phyloP scores from a whole-genome alignment of 805 yeast genomes.

The Ogataea paraovalis region DNA sequence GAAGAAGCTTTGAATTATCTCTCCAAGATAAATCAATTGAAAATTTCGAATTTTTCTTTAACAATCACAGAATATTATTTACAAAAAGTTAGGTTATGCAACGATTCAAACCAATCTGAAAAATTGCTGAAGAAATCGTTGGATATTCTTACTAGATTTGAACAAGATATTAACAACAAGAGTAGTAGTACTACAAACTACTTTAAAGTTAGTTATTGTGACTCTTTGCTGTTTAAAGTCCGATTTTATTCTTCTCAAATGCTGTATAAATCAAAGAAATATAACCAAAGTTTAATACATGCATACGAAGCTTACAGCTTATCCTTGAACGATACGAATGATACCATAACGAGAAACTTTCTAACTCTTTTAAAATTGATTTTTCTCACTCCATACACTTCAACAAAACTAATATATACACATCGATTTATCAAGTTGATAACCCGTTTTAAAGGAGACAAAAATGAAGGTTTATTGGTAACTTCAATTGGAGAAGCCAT shows the following conservation, averaged over 20 bases:
- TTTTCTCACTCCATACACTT: neutral
- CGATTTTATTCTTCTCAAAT: neutral
- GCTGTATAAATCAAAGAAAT: neutral
- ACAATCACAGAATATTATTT: conserved; percentile 9
- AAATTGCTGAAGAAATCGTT: conserved; percentile 12
- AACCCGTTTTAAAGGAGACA: neutral
- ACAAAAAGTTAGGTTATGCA: conserved; percentile 6
- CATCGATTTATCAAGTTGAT: neutral
- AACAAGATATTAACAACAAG: neutral
- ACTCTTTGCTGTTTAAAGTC: neutral
- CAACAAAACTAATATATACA: neutral
- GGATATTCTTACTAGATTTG: conserved; percentile 3
- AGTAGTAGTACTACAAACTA: neutral
- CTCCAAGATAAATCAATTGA: conserved; percentile 13
- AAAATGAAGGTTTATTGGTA: neutral
- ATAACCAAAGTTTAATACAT: neutral
- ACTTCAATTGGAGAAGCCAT: neutral
- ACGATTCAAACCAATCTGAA: conserved; percentile 9
- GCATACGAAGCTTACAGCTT: neutral
- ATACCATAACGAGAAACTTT: neutral
- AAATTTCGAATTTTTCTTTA: conserved; percentile 9
- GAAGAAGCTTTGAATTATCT: conserved; percentile 4
- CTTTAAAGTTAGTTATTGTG: neutral
- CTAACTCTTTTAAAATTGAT: neutral
- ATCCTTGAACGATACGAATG: neutral